Base-by-base conservation (phyloP, 2,329 filamentous ascomycete species). In the Xylariaceae sp. region DNA sequence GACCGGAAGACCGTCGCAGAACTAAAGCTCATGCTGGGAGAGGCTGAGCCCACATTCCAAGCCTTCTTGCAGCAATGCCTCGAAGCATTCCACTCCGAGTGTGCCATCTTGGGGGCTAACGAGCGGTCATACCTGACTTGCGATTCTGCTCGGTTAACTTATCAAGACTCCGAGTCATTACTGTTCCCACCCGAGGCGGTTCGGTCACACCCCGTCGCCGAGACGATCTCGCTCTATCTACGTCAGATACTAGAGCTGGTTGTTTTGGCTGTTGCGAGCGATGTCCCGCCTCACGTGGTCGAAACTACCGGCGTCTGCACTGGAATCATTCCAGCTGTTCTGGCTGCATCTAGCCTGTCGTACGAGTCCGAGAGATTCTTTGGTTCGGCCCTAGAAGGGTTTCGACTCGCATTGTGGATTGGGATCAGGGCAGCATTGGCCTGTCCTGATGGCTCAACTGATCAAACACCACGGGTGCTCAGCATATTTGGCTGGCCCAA, bases 381-480 rank as follows among this genome's bases (percentile, higher is more conserved):
- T 6, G 42, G 41, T 9, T 48, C 30, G 11, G 48, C 45, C 9
- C 7, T 54, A 10, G 38, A 54, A 17, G 45, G 45, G 15, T 54
- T 54, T 27, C 48, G 52, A 5, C 27, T 54, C 11, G 35, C 43
- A 2, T 54, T 54, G 39, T 51, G 42, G 48, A 31, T 51, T 17
- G 52, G 48, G 17, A 32, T 51, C 4, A 45, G 52, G 22, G 44
- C 45, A 1, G 32, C 32, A 14, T 12, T 39, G 38, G 31, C 33
- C 11, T 45, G 48, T 17, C 31, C 35, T 40, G 17, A 47, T 12
- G 11, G 49, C 14, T 27, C 36, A 12, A 39, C 31, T 14, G 39
- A 38, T 2, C 30, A 10, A 27, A 6, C 38, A 15, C 17, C 42
- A 10, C 49, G 48, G 31, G 48, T 47, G 11, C 45, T 53, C 2